Percentiles rank a stretch among this genome's conserved stretches.
Evolutionary conservation across 306 rosid genomes (phyloP).

Genomic region (Cucurbita maxima): DNA sequence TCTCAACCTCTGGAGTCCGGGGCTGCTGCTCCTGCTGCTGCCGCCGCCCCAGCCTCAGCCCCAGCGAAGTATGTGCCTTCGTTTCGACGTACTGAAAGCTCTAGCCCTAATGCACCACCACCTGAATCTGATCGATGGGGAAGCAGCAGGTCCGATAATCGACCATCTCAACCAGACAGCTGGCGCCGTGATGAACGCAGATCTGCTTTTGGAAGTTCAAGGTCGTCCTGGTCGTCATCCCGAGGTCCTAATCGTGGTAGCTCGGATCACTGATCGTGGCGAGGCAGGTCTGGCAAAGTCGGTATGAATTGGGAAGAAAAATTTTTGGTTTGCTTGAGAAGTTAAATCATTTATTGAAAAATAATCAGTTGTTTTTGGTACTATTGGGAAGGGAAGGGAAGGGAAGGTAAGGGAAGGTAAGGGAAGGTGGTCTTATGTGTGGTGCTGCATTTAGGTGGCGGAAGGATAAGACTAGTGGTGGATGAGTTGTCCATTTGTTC

Average conservation of each 20-base stretch:
- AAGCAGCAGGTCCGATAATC: conserved; percentile 13
- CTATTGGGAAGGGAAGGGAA: neutral
- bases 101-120: conserved; percentile 25
- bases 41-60: conserved; percentile 9
- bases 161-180: conserved; percentile 25
- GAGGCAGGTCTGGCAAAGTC: neutral
- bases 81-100: conserved; percentile 30
- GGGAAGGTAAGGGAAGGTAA: neutral
- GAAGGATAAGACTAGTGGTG: neutral
- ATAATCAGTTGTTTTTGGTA: neutral
- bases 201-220: conserved; percentile 30
- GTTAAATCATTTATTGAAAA: neutral
- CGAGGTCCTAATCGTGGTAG: conserved; percentile 24
- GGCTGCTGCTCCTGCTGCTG: conserved; percentile 14
- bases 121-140: conserved; percentile 56
- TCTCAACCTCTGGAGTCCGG: conserved; percentile 31
- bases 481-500: neutral
- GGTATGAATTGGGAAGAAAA: neutral
- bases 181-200: conserved; percentile 66
- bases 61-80: conserved; percentile 57
- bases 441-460: neutral
- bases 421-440: neutral
- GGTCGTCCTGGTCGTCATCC: conserved; percentile 69
- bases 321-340: neutral
- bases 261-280: conserved; percentile 21